Conservation (phyloP, 2,329 filamentous ascomycete genomes). For the Incumbomyces delicatus region DNA sequence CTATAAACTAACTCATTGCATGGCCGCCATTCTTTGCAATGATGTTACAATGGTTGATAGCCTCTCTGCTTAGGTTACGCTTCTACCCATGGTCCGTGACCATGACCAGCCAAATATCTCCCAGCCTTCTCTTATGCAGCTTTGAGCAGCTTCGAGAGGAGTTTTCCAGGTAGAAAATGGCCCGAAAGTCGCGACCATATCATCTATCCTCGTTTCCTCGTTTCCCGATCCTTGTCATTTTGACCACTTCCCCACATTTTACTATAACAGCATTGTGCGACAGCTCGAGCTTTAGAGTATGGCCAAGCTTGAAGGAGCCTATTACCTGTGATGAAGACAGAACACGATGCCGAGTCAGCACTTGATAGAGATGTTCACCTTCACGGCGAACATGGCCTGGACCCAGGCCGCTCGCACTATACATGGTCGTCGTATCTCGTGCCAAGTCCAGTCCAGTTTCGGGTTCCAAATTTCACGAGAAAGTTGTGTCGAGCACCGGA, state of each 20-base stretch:
- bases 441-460: not conserved
- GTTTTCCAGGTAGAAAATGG: not conserved
- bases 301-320: not conserved
- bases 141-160: not conserved
- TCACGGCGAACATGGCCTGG: not conserved
- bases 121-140: not conserved
- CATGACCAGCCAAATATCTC: not conserved
- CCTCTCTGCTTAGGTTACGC: no score
- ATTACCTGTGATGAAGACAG: not conserved
- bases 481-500: not conserved
- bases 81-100: not conserved
- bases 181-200: not conserved
- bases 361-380: not conserved
- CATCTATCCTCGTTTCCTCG: not conserved
- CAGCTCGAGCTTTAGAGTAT: not conserved
- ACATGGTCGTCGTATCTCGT: constrained; percentile 1
- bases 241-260: not conserved
- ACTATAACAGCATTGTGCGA: no score
- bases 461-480: not conserved
- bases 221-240: not conserved
- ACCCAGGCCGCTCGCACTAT: not conserved
- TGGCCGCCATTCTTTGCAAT: no score
- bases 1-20: no score
- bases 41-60: no score
- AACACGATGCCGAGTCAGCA: not conserved